Evolutionary conservation across 768 basidiomycete species (phyloP).

Genomic region (Cystofilobasidium ferigula): DNA sequence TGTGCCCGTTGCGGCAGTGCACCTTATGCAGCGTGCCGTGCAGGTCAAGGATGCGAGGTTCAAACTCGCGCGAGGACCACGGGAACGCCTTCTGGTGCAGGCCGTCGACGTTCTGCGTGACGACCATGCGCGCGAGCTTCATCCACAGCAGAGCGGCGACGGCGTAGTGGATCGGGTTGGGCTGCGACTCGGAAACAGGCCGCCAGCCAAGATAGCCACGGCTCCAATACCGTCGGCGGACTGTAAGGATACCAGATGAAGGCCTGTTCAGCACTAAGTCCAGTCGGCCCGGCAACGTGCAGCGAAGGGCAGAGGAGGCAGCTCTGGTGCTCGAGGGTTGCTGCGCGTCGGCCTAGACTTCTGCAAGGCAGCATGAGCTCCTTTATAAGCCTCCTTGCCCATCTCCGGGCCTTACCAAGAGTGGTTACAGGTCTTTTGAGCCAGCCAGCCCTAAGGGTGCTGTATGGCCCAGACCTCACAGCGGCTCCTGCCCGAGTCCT

Average conservation of each 20-base stretch:
- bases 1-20: slow-evolving; percentile 63
- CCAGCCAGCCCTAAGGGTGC: too few relatives aligned
- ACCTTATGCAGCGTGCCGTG: slow-evolving; percentile 76
- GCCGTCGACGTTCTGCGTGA: slow-evolving; percentile 73
- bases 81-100: slow-evolving; percentile 65
- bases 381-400: too few relatives aligned
- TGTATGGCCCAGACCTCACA: too few relatives aligned
- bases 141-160: slow-evolving; percentile 70
- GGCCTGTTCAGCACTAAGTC: too few relatives aligned
- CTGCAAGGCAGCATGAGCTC: too few relatives aligned
- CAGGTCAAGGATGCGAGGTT: slow-evolving; percentile 57
- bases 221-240: slow-evolving; percentile 25
- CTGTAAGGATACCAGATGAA: slow-evolving; percentile 52
- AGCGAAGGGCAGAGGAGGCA: too few relatives aligned
- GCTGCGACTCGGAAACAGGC: slow-evolving; percentile 65
- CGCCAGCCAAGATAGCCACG: slow-evolving; percentile 49
- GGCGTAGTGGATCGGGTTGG: slow-evolving; percentile 81
- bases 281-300: too few relatives aligned
- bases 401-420: too few relatives aligned
- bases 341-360: too few relatives aligned
- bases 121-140: slow-evolving; percentile 50
- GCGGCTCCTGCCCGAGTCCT: too few relatives aligned
- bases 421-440: too few relatives aligned
- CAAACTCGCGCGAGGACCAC: slow-evolving; percentile 26
- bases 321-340: too few relatives aligned